Conservation (phyloP, 192 early-diverging fungal species). For the Linderina pennispora region DNA sequence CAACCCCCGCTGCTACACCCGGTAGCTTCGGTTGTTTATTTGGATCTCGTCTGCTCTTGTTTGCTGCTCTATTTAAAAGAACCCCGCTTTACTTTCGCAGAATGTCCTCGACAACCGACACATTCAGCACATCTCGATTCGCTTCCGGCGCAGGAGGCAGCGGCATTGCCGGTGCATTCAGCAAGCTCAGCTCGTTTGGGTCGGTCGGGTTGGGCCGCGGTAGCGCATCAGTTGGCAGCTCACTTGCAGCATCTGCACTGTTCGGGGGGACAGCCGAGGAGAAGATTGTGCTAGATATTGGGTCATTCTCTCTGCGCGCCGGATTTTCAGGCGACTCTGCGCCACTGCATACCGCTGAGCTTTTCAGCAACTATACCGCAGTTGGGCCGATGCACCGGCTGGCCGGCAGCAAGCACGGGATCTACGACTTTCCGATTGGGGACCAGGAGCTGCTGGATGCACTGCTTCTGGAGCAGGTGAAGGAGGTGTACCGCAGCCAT, state of each 20-base stretch:
- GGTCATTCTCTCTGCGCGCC: conserved; percentile 72
- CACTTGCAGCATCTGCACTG: background rate
- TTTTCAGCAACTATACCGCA: conserved; percentile 28
- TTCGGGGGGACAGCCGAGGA: conserved; percentile 60
- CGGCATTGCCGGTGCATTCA: background rate
- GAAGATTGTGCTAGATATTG: conserved; percentile 81
- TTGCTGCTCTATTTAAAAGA: too few species aligned
- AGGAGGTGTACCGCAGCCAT: conserved; percentile 35
- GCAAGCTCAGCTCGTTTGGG: background rate
- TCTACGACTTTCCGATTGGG: background rate
- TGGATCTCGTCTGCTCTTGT: too few species aligned
- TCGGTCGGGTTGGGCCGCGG: background rate
- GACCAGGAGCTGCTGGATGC: conserved; percentile 13
- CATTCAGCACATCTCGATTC: background rate
- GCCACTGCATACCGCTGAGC: conserved; percentile 63
- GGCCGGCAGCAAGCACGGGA: background rate
- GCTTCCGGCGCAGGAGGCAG: background rate
- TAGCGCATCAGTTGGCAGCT: background rate
- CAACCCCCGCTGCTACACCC: too few species aligned
- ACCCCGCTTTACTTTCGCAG: background rate
- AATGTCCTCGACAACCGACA: background rate
- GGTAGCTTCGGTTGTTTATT: too few species aligned
- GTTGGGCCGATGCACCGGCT: background rate
- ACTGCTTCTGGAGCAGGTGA: conserved; percentile 18
- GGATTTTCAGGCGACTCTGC: conserved; percentile 80